Conservation (phyloP, 1,284 basidiomycete species). For the Mycosarcoma maydis region DNA sequence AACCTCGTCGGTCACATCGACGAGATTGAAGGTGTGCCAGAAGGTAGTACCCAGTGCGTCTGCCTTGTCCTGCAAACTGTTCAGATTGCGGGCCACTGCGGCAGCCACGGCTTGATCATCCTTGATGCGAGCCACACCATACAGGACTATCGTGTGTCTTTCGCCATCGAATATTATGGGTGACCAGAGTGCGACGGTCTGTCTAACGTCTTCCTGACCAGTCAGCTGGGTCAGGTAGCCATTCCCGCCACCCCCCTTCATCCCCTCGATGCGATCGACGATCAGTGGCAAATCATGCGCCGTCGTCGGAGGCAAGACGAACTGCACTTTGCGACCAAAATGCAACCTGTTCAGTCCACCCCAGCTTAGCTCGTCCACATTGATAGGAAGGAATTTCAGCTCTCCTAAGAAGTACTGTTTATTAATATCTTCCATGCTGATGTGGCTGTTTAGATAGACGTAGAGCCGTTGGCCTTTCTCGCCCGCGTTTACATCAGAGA, state of each 20-base stretch:
- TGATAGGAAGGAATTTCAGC: slow-evolving; percentile 8
- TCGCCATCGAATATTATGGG: slow-evolving; percentile 1
- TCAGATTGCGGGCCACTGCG: neutral
- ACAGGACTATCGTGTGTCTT: slow-evolving; percentile 1
- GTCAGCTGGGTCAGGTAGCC: neutral
- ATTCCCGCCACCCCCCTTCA: too few relatives aligned
- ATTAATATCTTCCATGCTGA: slow-evolving; percentile 3
- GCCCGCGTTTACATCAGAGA: neutral
- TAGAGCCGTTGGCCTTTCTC: neutral
- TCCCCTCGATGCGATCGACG: neutral
- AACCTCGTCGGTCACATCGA: too few relatives aligned
- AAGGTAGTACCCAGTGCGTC: neutral
- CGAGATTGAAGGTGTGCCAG: too few relatives aligned
- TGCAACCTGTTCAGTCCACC: neutral
- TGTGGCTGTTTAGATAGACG: slow-evolving; percentile 14
- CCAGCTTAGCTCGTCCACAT: neutral
- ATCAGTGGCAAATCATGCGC: neutral
- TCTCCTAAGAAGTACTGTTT: slow-evolving; percentile 3
- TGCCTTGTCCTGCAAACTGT: neutral
- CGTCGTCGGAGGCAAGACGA: neutral
- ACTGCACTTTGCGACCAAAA: neutral
- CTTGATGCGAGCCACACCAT: neutral
- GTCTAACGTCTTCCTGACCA: neutral
- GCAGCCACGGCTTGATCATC: too few relatives aligned
- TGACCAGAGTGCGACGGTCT: slow-evolving; percentile 3